Evolutionary conservation across 2,329 filamentous ascomycete species (phyloP), one percentile per base, ranked within the genome.

Genomic region (Aspergillus pseudonomiae): DNA sequence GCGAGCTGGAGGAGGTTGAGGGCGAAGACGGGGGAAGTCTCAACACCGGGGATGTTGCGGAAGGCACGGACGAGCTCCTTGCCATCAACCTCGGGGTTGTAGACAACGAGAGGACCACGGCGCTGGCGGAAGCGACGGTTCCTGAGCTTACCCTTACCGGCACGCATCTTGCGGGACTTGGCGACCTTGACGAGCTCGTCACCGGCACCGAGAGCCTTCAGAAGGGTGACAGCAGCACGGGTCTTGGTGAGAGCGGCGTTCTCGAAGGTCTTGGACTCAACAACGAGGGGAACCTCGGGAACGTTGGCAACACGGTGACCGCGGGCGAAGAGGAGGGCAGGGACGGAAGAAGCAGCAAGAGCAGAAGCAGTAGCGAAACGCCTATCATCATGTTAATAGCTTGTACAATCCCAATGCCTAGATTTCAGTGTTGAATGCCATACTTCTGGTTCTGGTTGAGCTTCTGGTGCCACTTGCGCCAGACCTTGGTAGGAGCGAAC

Each of bases 381-480:
- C 88, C 91, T 93, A 57, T 28, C 66, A 28, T 34, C 52, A 32
- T 16, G 59, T 68, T 54, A 67, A 65, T 63, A 62, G 57, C 36
- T 61, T 67, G 6, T 26, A 46, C 7, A 11, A 11, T 52, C 53
- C 19, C 59, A 63, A 45, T 41, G 54, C 57, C 57, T 59, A 24
- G 21, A 6, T 26, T 24, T 36, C 45, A 24, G 9, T 19, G 34
- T 19, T 39, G n/a, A 24, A 39, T 53, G 56, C 45, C 88, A 83
- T 81, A 93, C 92, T 95, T 97, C 89, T 99, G 95, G 84, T 91
- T 91, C 84, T 96, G 89, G 89, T 96, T 97, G 89, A 99, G 89
- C 93, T 98, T 98, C 88, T 97, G 89, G 89, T 99, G 95, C 96
- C 95, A 99, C 88, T 97, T 97, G 83, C 95, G 89, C 96, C 95